phyloP scores from a whole-genome alignment of 2,329 filamentous ascomycete genomes.

The Leptographium procerum region DNA sequence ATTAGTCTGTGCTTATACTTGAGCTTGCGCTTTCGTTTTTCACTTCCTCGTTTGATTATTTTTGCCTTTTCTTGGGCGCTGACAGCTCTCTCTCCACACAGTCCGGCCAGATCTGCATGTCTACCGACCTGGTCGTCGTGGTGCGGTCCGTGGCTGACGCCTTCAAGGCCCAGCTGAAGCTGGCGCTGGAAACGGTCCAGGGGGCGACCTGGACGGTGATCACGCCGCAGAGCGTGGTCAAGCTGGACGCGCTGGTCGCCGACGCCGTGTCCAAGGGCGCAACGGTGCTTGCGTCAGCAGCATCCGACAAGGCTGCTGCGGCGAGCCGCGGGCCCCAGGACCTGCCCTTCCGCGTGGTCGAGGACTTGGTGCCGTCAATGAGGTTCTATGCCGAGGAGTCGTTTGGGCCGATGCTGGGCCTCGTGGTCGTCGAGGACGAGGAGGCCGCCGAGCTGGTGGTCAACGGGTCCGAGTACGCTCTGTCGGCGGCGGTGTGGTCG shows the following conservation, averaged over 20 bases:
- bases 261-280: slow-evolving; percentile 62
- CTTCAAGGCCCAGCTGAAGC: slow-evolving; percentile 32
- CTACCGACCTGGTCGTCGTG: slow-evolving; percentile 61
- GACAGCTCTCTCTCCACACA: background rate
- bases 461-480: slow-evolving; percentile 73
- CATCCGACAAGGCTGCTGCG: slow-evolving; percentile 14
- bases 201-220: slow-evolving; percentile 22
- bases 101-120: slow-evolving; percentile 75
- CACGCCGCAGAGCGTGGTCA: slow-evolving; percentile 46
- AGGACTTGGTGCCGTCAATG: slow-evolving; percentile 55
- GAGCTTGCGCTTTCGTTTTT: background rate
- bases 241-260: slow-evolving; percentile 54
- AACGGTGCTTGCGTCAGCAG: slow-evolving; percentile 29
- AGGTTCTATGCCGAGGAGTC: slow-evolving; percentile 64
- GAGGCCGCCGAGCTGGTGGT: slow-evolving; percentile 63
- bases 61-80: background rate
- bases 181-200: slow-evolving; percentile 14
- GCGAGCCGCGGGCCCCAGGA: slow-evolving; percentile 16
- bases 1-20: background rate
- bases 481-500: slow-evolving; percentile 62
- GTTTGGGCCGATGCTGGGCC: slow-evolving; percentile 63
- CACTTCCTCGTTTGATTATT: background rate
- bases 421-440: slow-evolving; percentile 53
- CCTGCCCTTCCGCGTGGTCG: slow-evolving; percentile 50
- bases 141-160: slow-evolving; percentile 33